These are phyloP conservation scores for Marasmius tenuissimus DNA, from an alignment of 1,284 basidiomycete species.

Conservation along the genomic window DNA sequence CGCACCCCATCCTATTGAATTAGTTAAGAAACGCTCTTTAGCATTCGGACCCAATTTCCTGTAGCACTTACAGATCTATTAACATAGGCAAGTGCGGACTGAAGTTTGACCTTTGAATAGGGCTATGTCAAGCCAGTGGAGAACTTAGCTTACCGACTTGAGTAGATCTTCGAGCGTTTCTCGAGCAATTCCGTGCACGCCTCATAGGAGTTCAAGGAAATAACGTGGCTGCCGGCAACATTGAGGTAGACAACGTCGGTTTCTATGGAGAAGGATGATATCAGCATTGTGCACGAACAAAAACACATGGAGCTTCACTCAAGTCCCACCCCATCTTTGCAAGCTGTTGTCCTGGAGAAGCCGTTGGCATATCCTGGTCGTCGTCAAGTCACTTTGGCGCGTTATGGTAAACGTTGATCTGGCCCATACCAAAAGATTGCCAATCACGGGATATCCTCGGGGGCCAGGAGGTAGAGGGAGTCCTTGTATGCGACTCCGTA, in stretches of 20 bases:
- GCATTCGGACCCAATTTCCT: not conserved
- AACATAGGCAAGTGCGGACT: not conserved
- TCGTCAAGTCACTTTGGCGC: not conserved
- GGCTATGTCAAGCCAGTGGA: not conserved
- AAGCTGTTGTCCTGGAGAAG: not conserved
- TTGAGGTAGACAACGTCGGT: not conserved
- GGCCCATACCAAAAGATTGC: not conserved
- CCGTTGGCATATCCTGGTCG: not conserved
- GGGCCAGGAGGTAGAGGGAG: not conserved
- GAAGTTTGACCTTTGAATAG: too few relatives aligned
- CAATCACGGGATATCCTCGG: not conserved
- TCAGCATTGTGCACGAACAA: too few relatives aligned
- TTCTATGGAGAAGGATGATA: not conserved
- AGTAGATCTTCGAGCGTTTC: slow-evolving; percentile 1
- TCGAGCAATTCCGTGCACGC: not conserved
- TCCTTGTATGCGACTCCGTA: too few relatives aligned
- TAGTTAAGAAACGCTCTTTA: too few relatives aligned
- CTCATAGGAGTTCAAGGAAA: not conserved
- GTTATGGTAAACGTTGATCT: too few relatives aligned
- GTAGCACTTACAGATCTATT: not conserved
- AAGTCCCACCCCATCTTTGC: not conserved
- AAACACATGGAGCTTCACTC: not conserved
- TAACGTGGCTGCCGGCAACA: not conserved
- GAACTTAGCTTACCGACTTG: not conserved
- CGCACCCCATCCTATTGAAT: too few relatives aligned